These are phyloP conservation scores for Colletotrichum chlorophyti DNA, from an alignment of 2,329 filamentous ascomycete species.

Conservation along the genomic window DNA sequence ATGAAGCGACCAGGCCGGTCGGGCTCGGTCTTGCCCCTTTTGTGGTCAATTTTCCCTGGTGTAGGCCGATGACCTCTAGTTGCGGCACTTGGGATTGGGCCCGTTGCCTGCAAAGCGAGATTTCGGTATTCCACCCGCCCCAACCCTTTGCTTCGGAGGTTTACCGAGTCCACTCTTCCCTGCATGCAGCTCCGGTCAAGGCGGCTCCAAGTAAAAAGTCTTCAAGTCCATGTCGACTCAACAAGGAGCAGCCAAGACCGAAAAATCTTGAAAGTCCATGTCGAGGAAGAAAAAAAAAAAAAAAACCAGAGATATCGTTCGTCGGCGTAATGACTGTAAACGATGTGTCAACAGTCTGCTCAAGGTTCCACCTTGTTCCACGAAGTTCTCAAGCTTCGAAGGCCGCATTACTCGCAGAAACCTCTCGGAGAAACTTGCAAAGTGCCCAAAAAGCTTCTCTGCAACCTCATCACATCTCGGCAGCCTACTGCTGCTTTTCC, in stretches of 20 bases:
- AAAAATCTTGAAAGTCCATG: conserved; percentile 21
- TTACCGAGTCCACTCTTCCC: conserved; percentile 13
- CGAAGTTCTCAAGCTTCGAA: background rate
- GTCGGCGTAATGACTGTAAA: background rate
- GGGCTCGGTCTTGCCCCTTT: conserved; percentile 15
- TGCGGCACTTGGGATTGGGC: conserved; percentile 10
- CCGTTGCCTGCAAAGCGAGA: conserved; percentile 6
- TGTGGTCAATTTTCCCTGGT: conserved; percentile 1
- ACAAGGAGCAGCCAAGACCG: conserved; percentile 7
- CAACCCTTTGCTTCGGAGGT: conserved; percentile 8
- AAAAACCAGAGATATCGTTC: background rate
- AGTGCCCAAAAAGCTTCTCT: conserved; percentile 9
- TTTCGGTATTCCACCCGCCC: conserved; percentile 24
- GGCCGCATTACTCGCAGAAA: background rate
- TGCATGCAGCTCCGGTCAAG: background rate
- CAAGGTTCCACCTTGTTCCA: conserved; percentile 13
- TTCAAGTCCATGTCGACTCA: conserved; percentile 13
- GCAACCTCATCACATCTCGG: background rate
- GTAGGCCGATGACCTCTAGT: background rate
- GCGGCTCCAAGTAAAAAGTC: conserved; percentile 8
- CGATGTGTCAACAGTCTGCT: conserved; percentile 7
- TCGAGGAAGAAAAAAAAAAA: too few species aligned
- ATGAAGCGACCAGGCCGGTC: conserved; percentile 4
- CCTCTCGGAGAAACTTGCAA: background rate
- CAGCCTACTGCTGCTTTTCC: conserved; percentile 19